phyloP scores from a whole-genome alignment of 163 green algal species.

The Chlamydomonas reinhardtii region DNA sequence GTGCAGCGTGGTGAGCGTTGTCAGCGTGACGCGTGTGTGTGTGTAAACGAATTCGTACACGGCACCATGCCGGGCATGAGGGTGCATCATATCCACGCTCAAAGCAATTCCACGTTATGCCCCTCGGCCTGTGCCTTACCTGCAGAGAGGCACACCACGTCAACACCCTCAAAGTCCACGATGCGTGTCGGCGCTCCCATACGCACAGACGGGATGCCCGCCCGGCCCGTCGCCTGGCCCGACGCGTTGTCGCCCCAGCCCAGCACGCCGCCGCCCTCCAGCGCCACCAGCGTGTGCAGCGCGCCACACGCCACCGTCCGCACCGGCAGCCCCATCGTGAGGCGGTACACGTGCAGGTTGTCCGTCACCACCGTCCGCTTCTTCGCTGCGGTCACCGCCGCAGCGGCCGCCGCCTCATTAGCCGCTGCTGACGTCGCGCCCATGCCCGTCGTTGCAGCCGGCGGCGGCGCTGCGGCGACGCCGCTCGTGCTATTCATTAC shows the following conservation, averaged over 20 bases:
- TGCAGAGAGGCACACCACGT: slow-evolving; percentile 15
- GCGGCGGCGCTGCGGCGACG: too few species aligned
- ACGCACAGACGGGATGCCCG: background rate
- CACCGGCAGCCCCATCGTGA: slow-evolving; percentile 31
- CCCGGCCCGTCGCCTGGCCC: slow-evolving; percentile 24
- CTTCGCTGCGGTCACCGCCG: background rate
- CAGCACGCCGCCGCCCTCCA: slow-evolving; percentile 44
- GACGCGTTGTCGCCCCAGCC: slow-evolving; percentile 53
- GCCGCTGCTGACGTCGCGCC: too few species aligned
- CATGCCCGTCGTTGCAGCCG: too few species aligned
- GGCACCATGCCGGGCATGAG: too few species aligned
- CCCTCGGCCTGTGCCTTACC: slow-evolving; percentile 1
- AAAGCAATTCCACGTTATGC: too few species aligned
- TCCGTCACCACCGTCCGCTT: background rate
- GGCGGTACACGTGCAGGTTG: slow-evolving; percentile 31
- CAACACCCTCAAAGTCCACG: slow-evolving; percentile 1
- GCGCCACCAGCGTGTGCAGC: slow-evolving; percentile 47
- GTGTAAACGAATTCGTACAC: too few species aligned
- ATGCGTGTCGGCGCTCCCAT: background rate
- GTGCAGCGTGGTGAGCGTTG: background rate
- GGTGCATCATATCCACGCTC: too few species aligned
- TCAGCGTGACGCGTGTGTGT: too few species aligned
- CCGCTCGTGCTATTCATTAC: background rate
- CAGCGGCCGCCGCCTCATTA: background rate
- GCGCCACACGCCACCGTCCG: slow-evolving; percentile 44